Percentiles rank a stretch among this genome's conserved stretches.
Evolutionary conservation across 768 basidiomycete species (phyloP).

Genomic region (Suillus cothurnatus): DNA sequence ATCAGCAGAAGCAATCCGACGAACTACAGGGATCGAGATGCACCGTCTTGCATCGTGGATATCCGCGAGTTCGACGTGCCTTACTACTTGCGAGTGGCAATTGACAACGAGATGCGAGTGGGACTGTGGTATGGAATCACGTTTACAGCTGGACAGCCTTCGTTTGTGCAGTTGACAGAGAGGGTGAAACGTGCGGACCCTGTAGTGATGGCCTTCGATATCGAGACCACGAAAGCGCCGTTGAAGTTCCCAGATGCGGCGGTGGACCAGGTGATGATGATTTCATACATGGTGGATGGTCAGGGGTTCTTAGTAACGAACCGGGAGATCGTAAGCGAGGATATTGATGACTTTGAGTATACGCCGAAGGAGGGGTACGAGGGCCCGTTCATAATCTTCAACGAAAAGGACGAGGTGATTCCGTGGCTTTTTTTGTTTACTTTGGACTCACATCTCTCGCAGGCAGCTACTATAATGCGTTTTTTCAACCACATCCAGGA

Average conservation of each 20-base stretch:
- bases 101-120: conserved; percentile 97
- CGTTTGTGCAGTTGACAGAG: conserved; percentile 69
- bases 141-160: conserved; percentile 79
- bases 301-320: conserved; percentile 98
- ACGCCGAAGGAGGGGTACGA: conserved; percentile 98
- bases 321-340: conserved; percentile 94
- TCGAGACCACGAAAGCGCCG: conserved; percentile 99
- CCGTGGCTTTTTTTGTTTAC: not conserved
- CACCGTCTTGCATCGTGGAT: conserved; percentile 92
- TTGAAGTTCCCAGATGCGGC: conserved; percentile 97
- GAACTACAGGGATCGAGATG: conserved; percentile 65
- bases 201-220: conserved; percentile 98
- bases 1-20: conserved; percentile 42
- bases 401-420: conserved; percentile 87
- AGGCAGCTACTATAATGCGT: conserved; percentile 79
- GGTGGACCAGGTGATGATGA: conserved; percentile 99
- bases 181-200: conserved; percentile 98
- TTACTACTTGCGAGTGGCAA: conserved; percentile 98
- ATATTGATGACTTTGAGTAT: conserved; percentile 98
- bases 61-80: conserved; percentile 96
- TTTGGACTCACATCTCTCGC: not conserved
- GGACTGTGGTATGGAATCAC: conserved; percentile 97
- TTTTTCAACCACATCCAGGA: conserved; percentile 96
- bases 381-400: conserved; percentile 94
- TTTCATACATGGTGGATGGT: conserved; percentile 99